Conservation (phyloP, 2,329 filamentous ascomycete genomes). For the Pseudogymnoascus destructans region DNA sequence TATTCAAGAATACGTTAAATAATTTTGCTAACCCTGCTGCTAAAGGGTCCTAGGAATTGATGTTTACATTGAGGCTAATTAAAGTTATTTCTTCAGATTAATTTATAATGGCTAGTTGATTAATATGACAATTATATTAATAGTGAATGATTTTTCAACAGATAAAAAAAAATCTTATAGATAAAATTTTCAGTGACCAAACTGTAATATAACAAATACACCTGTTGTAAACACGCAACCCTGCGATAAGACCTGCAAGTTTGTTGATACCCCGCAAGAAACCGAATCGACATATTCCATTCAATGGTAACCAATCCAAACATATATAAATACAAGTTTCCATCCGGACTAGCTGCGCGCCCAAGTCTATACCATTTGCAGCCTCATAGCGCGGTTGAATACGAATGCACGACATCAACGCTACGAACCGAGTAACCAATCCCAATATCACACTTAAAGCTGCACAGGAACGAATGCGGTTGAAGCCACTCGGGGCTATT, state of each 20-base stretch:
- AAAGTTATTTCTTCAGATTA: not conserved
- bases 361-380: not conserved
- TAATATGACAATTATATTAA: not conserved
- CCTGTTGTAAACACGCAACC: not conserved
- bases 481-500: not conserved
- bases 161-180: too few relatives aligned
- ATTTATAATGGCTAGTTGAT: not conserved
- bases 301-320: too few relatives aligned
- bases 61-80: not conserved
- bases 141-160: not conserved
- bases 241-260: too few relatives aligned
- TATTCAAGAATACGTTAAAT: too few relatives aligned
- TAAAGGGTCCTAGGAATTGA: not conserved
- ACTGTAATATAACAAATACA: not conserved
- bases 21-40: too few relatives aligned
- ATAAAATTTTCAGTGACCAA: not conserved
- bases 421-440: not conserved
- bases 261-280: too few relatives aligned
- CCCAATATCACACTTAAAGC: not conserved
- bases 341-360: not conserved
- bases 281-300: too few relatives aligned
- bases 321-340: too few relatives aligned
- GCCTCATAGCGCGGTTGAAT: not conserved
- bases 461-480: not conserved
- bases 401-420: slow-evolving; percentile 1